These are phyloP conservation scores for Geotrichum restrictum DNA, from an alignment of 1,139 yeast species.

Conservation along the genomic window DNA sequence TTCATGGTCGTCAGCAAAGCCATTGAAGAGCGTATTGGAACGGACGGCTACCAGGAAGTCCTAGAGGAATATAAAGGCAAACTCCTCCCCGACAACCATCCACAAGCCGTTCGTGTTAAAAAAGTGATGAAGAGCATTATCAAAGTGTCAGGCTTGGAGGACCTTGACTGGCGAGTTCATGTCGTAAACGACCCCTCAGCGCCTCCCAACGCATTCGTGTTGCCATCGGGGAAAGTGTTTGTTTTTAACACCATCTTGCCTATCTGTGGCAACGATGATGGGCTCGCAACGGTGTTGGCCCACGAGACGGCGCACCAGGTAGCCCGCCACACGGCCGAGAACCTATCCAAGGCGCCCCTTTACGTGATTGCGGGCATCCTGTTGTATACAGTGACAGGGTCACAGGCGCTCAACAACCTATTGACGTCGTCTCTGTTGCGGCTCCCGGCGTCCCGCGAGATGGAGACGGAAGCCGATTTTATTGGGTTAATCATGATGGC, in stretches of 20 bases:
- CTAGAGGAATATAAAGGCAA: slow-evolving; percentile 39
- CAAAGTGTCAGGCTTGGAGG: slow-evolving; percentile 37
- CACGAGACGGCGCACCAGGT: slow-evolving; percentile 93
- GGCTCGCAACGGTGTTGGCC: slow-evolving; percentile 85
- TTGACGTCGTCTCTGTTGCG: slow-evolving; percentile 58
- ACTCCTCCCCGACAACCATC: slow-evolving; percentile 42
- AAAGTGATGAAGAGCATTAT: slow-evolving; percentile 62
- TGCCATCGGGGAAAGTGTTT: slow-evolving; percentile 94
- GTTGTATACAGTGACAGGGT: slow-evolving; percentile 52
- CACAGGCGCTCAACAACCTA: slow-evolving; percentile 40
- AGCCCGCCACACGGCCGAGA: slow-evolving; percentile 88
- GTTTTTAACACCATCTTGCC: slow-evolving; percentile 77
- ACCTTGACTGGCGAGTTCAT: slow-evolving; percentile 73
- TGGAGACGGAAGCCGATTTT: slow-evolving; percentile 95
- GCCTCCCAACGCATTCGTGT: slow-evolving; percentile 93
- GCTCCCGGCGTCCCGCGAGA: slow-evolving; percentile 82
- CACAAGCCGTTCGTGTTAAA: slow-evolving; percentile 51
- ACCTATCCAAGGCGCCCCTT: slow-evolving; percentile 46
- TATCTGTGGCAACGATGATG: slow-evolving; percentile 77
- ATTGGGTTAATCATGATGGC: slow-evolving; percentile 92
- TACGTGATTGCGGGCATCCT: slow-evolving; percentile 51
- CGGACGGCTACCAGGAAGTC: slow-evolving; percentile 60
- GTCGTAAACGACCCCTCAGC: slow-evolving; percentile 64
- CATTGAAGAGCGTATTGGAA: slow-evolving; percentile 66
- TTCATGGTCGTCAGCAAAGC: slow-evolving; percentile 70